These are phyloP conservation scores for Monilinia vaccinii-corymbosi DNA, from an alignment of 2,329 filamentous ascomycete genomes.

Conservation along the genomic window DNA sequence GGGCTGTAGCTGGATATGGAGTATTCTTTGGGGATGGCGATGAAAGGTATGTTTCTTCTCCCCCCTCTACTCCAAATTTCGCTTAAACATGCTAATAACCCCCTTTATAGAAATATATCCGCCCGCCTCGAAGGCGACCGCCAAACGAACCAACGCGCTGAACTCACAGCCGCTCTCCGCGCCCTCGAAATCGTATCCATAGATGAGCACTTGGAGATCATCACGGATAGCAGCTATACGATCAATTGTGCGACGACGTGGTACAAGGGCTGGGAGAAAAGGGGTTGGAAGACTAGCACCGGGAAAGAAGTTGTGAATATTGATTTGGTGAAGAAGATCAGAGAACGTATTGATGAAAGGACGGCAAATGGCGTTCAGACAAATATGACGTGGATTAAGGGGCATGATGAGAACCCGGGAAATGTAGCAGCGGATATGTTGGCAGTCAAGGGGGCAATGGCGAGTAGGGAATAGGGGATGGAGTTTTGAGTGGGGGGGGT, in stretches of 20 bases:
- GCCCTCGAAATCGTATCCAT: conserved; percentile 68
- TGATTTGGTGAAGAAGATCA: conserved; percentile 69
- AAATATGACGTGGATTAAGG: conserved; percentile 81
- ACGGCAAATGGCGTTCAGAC: conserved; percentile 51
- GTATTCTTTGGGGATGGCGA: conserved; percentile 54
- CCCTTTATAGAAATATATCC: conserved; percentile 40
- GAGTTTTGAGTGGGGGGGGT: not conserved
- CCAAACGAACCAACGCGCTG: conserved; percentile 95
- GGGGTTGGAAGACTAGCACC: conserved; percentile 67
- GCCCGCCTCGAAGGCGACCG: conserved; percentile 28
- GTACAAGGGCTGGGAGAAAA: conserved; percentile 66
- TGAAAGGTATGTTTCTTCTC: conserved; percentile 35
- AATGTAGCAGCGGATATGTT: conserved; percentile 75
- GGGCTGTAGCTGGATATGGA: conserved; percentile 51
- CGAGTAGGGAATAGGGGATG: not conserved
- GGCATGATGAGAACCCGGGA: conserved; percentile 62
- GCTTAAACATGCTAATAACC: not conserved
- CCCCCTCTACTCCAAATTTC: not conserved
- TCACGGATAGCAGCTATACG: conserved; percentile 83
- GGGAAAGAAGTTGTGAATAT: conserved; percentile 74
- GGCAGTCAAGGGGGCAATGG: conserved; percentile 55
- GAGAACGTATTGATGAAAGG: conserved; percentile 62
- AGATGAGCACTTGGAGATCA: conserved; percentile 62
- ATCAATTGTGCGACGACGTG: conserved; percentile 85
- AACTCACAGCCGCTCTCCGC: conserved; percentile 78